Base-by-base conservation (phyloP, 2,329 filamentous ascomycete species). In the Scedosporium apiospermum region DNA sequence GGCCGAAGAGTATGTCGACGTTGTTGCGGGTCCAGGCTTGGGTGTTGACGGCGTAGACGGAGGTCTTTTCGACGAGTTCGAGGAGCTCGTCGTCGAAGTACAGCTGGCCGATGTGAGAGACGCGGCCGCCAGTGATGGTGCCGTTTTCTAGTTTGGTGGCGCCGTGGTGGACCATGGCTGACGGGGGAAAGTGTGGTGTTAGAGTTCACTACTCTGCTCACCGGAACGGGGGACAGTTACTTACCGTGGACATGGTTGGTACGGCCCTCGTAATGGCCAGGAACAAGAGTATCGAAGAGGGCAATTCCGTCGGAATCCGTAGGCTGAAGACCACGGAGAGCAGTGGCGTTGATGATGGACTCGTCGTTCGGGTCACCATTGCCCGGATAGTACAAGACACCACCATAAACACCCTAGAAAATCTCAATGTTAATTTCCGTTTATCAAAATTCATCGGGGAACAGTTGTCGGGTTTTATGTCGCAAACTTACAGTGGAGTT, bases 81-180 rank as follows among this genome's bases (percentile, higher is more conserved):
- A 85, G 78, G 41, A 88, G 78, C 62, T 77, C 76, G 68, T 87
- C 81, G 71, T 87, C 83, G 69, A 86, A 84, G 74, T 85, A 88
- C 62, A 85, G 72, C 71, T 88, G 85, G n/a, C 85, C 85, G 34
- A 88, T 79, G 71, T 88, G 83, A 7, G 82, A 80, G 61, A 83
- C 78, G 41, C 72, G 73, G 53, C 70, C 71, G 0, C 72, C 69
- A 34, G 69, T 70, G 4, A 76, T 70, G 0, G 75, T 76, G 41
- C 69, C 65, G 66, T 76, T 76, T 38, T 66, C 57, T 16, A 70
- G 65, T 3, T 71, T 63, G 7, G 71, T 72, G 2, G 72, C 72
- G 60, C 74, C 74, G 58, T 71, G 67, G 65, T 76, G 70, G 76
- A 78, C 70, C 58, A 75, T 66, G 41, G 75, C 67, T 66, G 41